Evolutionary conservation across 441 rosid species (phyloP).

Genomic region (Mallotus japonicus): DNA sequence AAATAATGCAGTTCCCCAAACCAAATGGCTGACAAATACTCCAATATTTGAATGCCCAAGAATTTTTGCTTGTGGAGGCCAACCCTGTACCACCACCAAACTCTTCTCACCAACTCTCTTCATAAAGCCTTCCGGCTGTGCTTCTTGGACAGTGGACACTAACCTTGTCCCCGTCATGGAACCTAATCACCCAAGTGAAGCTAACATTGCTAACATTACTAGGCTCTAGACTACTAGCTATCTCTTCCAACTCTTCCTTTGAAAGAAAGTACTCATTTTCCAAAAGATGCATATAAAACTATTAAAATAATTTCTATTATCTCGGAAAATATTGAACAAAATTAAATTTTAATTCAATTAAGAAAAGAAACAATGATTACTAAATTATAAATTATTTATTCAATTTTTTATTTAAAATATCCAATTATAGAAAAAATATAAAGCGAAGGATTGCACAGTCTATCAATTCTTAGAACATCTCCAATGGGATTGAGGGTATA

Average conservation of each 20-base stretch:
- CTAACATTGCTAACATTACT: constrained; percentile 26
- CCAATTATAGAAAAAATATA: too few relatives aligned
- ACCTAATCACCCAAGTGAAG: constrained; percentile 39
- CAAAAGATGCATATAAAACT: constrained; percentile 34
- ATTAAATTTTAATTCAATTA: too few relatives aligned
- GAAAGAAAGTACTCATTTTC: constrained; percentile 34
- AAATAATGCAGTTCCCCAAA: constrained; percentile 48
- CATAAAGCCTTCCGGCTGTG: constrained; percentile 27
- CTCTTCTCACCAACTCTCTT: constrained; percentile 31
- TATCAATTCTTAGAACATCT: too few relatives aligned
- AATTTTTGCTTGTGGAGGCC: constrained; percentile 54
- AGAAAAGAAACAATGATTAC: too few relatives aligned
- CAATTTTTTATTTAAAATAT: too few relatives aligned
- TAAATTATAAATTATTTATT: too few relatives aligned
- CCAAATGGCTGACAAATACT: constrained; percentile 51
- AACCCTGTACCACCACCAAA: constrained; percentile 30
- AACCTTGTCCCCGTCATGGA: constrained; percentile 22
- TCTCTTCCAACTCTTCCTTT: constrained; percentile 29
- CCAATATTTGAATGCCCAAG: constrained; percentile 33
- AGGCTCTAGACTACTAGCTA: constrained; percentile 32
- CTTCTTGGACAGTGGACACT: neutral
- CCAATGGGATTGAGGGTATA: too few relatives aligned
- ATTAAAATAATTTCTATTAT: too few relatives aligned
- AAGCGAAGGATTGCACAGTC: too few relatives aligned
- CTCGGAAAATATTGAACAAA: too few relatives aligned